Percentiles rank a stretch among this genome's conserved stretches.
phyloP scores from a whole-genome alignment of 2,329 filamentous ascomycete genomes.

The Mollisiaceae sp. region DNA sequence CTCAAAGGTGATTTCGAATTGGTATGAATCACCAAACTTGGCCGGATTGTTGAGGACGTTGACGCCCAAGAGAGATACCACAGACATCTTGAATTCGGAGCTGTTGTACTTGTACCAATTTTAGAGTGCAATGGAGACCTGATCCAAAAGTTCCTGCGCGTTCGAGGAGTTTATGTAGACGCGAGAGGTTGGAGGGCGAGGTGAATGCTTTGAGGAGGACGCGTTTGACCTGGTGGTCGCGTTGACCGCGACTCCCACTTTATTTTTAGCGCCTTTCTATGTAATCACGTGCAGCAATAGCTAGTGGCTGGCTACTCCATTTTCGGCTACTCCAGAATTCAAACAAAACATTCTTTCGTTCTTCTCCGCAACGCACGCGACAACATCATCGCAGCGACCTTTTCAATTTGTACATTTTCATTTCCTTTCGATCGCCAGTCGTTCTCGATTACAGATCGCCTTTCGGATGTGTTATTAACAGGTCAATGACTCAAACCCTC shows the following conservation, averaged over 20 bases:
- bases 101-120: neutral
- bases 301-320: neutral
- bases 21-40: conserved; percentile 88
- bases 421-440: neutral
- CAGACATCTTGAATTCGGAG: conserved; percentile 73
- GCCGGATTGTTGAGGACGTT: conserved; percentile 97
- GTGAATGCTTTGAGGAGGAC: conserved; percentile 2
- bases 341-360: neutral
- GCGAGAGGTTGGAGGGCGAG: neutral
- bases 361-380: neutral
- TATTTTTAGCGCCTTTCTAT: neutral
- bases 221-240: conserved; percentile 3
- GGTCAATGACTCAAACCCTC: neutral
- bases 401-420: neutral
- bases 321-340: neutral
- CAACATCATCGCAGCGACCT: conserved; percentile 1
- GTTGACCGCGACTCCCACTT: neutral
- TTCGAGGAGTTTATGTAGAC: neutral
- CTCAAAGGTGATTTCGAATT: conserved; percentile 99
- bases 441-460: neutral
- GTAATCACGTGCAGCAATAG: neutral
- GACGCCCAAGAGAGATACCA: conserved; percentile 94
- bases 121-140: neutral
- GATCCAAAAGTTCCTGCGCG: neutral
- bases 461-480: neutral